These are phyloP conservation scores for Emydomyces testavorans DNA, from an alignment of 2,329 filamentous ascomycete genomes.

Conservation along the genomic window DNA sequence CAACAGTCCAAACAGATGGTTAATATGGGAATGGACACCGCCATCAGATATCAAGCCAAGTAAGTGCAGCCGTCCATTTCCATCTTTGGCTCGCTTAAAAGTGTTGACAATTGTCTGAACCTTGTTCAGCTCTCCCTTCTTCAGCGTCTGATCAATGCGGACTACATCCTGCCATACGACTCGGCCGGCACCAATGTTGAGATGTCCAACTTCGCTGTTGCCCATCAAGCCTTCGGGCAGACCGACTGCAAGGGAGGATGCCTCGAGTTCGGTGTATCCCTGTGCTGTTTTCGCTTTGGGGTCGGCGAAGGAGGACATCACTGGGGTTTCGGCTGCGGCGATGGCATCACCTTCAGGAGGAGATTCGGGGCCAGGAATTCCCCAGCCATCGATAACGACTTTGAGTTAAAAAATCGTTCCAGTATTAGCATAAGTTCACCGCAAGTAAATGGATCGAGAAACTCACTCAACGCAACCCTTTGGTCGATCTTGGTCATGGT, in stretches of 20 bases:
- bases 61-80: slow-evolving; percentile 85
- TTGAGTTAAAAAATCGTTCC: slow-evolving; percentile 36
- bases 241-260: slow-evolving; percentile 88
- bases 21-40: slow-evolving; percentile 93
- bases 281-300: slow-evolving; percentile 59
- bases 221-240: slow-evolving; percentile 96
- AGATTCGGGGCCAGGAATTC: slow-evolving; percentile 67
- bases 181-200: slow-evolving; percentile 95
- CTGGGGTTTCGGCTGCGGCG: slow-evolving; percentile 78
- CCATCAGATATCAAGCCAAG: slow-evolving; percentile 88
- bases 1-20: slow-evolving; percentile 77
- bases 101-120: slow-evolving; percentile 66
- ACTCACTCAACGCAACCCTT: slow-evolving; percentile 56
- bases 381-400: slow-evolving; percentile 99
- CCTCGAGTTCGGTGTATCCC: slow-evolving; percentile 86
- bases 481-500: slow-evolving; percentile 57
- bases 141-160: slow-evolving; percentile 85
- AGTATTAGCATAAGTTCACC: too few species aligned
- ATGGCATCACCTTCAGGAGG: slow-evolving; percentile 90
- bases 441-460: too few species aligned
- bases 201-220: slow-evolving; percentile 94
- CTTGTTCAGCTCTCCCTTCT: slow-evolving; percentile 66
- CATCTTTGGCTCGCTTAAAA: slow-evolving; percentile 68
- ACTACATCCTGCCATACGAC: slow-evolving; percentile 99
- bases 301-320: slow-evolving; percentile 76